phyloP scores from a whole-genome alignment of 768 basidiomycete genomes.

The Russula vinacea region DNA sequence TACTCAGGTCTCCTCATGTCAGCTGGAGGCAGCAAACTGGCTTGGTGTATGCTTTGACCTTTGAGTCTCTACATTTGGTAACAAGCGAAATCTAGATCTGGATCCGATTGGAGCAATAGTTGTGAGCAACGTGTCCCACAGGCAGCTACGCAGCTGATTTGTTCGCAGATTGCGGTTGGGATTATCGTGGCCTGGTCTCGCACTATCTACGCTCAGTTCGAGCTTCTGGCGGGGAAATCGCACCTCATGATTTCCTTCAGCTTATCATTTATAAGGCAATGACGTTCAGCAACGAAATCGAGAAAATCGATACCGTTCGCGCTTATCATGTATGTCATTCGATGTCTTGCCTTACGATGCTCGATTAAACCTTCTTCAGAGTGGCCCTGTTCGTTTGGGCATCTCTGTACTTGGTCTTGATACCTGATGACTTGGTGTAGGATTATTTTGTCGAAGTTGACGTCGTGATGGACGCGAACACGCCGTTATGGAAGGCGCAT shows the following conservation, averaged over 20 bases:
- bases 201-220: conserved; percentile 80
- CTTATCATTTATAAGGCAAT: conserved; percentile 88
- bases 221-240: conserved; percentile 89
- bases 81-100: conserved; percentile 45
- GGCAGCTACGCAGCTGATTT: conserved; percentile 15
- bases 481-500: conserved; percentile 86
- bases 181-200: conserved; percentile 74
- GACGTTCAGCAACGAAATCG: conserved; percentile 85
- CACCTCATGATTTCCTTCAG: conserved; percentile 86
- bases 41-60: conserved; percentile 61
- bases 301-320: conserved; percentile 84
- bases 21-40: conserved; percentile 71
- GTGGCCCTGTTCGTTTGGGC: conserved; percentile 58
- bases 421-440: conserved; percentile 37
- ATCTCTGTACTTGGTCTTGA: not conserved
- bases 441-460: conserved; percentile 95
- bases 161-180: conserved; percentile 65
- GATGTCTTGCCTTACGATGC: not conserved
- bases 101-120: conserved; percentile 78
- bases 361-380: conserved; percentile 40
- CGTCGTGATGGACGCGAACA: conserved; percentile 85
- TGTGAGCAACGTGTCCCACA: conserved; percentile 42
- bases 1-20: conserved; percentile 74
- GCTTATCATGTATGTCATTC: conserved; percentile 75
- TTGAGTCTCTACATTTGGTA: not conserved